These are phyloP conservation scores for Monosporozyma aquatica DNA, from an alignment of 805 yeast genomes.

Conservation along the genomic window DNA sequence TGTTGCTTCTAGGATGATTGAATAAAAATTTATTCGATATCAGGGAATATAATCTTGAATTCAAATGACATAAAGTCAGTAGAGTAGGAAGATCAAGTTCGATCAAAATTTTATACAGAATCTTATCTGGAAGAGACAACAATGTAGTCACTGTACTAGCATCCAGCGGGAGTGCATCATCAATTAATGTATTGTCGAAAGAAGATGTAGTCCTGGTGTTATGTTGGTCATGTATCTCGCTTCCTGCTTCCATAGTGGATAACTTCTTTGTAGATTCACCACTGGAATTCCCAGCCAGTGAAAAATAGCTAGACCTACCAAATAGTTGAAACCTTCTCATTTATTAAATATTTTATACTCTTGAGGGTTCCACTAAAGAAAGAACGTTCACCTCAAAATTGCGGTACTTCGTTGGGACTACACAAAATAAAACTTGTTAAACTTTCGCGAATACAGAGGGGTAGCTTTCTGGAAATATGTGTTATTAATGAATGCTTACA, in stretches of 20 bases:
- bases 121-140: constrained; percentile 18
- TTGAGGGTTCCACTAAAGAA: too few species aligned
- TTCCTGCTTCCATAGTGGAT: too few species aligned
- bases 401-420: too few species aligned
- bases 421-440: too few species aligned
- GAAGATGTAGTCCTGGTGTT: background rate
- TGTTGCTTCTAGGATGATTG: constrained; percentile 10
- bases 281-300: background rate
- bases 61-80: constrained; percentile 19
- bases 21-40: constrained; percentile 23
- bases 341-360: too few species aligned
- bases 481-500: too few species aligned
- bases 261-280: background rate
- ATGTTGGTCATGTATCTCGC: too few species aligned
- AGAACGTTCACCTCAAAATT: too few species aligned
- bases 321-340: background rate
- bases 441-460: too few species aligned
- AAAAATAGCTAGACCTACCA: background rate
- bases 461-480: too few species aligned
- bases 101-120: constrained; percentile 19
- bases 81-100: constrained; percentile 18
- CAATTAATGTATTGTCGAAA: background rate
- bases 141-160: constrained; percentile 4
- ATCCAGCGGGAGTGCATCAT: constrained; percentile 5
- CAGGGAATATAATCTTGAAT: constrained; percentile 18